A percentile compares a stretch with the other conserved stretches of the same genome.
Conservation (phyloP, 2,329 filamentous ascomycete genomes). For the Periglandula ipomoeae region DNA sequence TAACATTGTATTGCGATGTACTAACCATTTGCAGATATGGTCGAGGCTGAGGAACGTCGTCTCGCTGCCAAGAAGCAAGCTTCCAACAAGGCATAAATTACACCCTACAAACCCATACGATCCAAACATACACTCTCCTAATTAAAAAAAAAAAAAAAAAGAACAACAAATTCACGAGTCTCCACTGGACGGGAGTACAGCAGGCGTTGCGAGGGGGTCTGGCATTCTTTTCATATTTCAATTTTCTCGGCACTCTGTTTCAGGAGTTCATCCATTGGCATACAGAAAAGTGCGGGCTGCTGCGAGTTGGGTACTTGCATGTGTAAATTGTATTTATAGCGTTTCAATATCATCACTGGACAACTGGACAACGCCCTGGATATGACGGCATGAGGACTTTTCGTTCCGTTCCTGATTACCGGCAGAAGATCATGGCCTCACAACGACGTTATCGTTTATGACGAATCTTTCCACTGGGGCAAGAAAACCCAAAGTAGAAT, state of each 20-base stretch:
- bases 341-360: background rate
- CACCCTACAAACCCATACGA: too few species aligned
- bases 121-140: too few species aligned
- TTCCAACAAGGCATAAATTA: slow-evolving; percentile 13
- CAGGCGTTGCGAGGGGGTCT: background rate
- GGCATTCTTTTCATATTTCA: background rate
- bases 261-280: background rate
- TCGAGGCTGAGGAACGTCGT: slow-evolving; percentile 65
- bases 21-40: slow-evolving; percentile 53
- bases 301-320: background rate
- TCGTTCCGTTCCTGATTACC: too few species aligned
- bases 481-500: too few species aligned
- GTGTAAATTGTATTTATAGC: background rate
- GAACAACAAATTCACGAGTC: background rate
- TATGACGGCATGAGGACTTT: too few species aligned
- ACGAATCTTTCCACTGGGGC: too few species aligned
- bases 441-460: too few species aligned
- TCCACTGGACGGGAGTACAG: background rate
- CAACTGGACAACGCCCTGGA: background rate
- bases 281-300: background rate
- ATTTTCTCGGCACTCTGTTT: background rate
- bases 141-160: too few species aligned
- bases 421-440: too few species aligned
- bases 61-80: slow-evolving; percentile 31
- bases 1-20: too few species aligned